These are phyloP conservation scores for Veloporphyrellus conicus DNA, from an alignment of 1,284 basidiomycete genomes.

Conservation along the genomic window DNA sequence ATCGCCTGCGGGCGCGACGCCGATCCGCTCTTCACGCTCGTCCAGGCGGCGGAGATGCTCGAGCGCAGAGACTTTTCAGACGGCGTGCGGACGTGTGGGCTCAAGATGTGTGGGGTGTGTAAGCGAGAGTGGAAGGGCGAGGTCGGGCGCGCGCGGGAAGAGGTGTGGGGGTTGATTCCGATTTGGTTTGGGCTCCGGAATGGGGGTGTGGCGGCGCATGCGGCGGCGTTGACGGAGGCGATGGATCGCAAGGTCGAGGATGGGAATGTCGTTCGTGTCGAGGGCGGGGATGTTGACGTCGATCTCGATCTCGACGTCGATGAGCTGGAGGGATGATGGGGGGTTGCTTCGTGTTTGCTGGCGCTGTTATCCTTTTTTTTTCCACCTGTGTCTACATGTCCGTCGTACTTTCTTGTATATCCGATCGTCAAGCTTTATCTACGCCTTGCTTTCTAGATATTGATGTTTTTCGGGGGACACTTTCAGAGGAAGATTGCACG, in stretches of 20 bases:
- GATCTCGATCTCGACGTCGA: no score
- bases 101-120: slow-evolving; percentile 59
- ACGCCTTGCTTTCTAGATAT: slow-evolving; percentile 10
- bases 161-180: slow-evolving; percentile 62
- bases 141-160: slow-evolving; percentile 51
- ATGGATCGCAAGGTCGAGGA: slow-evolving; percentile 1
- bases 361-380: slow-evolving; percentile 21
- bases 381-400: background rate
- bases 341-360: slow-evolving; percentile 2
- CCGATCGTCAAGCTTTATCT: slow-evolving; percentile 16
- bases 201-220: slow-evolving; percentile 7
- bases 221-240: background rate
- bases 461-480: no score
- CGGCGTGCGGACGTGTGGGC: slow-evolving; percentile 50
- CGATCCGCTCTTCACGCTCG: slow-evolving; percentile 63
- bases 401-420: slow-evolving; percentile 9
- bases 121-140: slow-evolving; percentile 55
- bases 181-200: slow-evolving; percentile 57
- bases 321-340: slow-evolving; percentile 16
- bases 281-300: slow-evolving; percentile 11
- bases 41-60: slow-evolving; percentile 67
- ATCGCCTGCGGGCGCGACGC: slow-evolving; percentile 67
- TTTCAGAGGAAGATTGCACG: background rate
- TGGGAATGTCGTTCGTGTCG: slow-evolving; percentile 3
- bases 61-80: slow-evolving; percentile 64